A percentile compares a stretch with the other conserved stretches of the same genome.
Evolutionary conservation across 2,329 filamentous ascomycete genomes (phyloP).

Genomic region (Exophiala sp.): DNA sequence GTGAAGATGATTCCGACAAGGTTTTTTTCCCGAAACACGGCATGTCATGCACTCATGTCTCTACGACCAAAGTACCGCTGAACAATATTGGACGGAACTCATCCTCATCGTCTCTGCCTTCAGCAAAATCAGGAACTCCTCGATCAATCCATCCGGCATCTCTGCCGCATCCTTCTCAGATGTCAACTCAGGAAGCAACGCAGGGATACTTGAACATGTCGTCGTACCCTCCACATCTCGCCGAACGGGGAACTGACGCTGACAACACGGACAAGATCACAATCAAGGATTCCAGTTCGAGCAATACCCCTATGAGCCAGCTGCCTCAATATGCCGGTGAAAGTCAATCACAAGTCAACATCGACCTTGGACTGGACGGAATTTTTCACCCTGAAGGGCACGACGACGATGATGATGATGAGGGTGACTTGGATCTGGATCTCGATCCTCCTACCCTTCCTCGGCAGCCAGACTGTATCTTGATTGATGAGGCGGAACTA

Average conservation of each 20-base stretch:
- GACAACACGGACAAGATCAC: slow-evolving; percentile 18
- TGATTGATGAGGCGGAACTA: neutral
- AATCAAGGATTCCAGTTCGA: slow-evolving; percentile 29
- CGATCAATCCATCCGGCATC: slow-evolving; percentile 25
- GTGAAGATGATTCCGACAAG: slow-evolving; percentile 13
- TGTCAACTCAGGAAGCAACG: slow-evolving; percentile 29
- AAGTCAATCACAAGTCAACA: slow-evolving; percentile 11
- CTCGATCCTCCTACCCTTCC: slow-evolving; percentile 15
- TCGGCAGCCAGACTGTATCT: neutral
- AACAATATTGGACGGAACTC: slow-evolving; percentile 14
- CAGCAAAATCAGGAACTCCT: slow-evolving; percentile 15
- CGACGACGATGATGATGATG: slow-evolving; percentile 16
- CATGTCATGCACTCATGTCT: slow-evolving; percentile 8
- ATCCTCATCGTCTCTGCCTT: slow-evolving; percentile 19
- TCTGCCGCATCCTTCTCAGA: slow-evolving; percentile 28
- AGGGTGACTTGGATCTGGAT: slow-evolving; percentile 25
- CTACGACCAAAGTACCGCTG: slow-evolving; percentile 22
- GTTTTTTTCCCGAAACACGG: slow-evolving; percentile 8
- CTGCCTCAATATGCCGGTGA: slow-evolving; percentile 13
- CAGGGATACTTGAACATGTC: slow-evolving; percentile 21
- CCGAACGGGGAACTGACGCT: neutral
- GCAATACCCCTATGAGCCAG: slow-evolving; percentile 18
- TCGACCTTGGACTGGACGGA: slow-evolving; percentile 10
- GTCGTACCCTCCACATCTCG: slow-evolving; percentile 12
- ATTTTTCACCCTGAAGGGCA: slow-evolving; percentile 14